Conservation (phyloP, 2,329 filamentous ascomycete genomes). For the Bipolaris gigantea region DNA sequence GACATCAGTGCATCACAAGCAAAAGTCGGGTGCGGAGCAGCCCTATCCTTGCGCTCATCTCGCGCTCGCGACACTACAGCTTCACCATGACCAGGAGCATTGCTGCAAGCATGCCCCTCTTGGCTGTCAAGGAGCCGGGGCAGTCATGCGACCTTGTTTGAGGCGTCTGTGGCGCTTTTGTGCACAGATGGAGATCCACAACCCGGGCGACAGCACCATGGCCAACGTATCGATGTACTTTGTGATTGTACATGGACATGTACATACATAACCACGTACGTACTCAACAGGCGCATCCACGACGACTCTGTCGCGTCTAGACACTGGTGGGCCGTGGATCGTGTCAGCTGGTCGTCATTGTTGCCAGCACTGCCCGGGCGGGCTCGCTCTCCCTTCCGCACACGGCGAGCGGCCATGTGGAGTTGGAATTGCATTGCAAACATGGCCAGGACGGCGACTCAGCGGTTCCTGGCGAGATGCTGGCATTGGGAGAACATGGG, state of each 20-base stretch:
- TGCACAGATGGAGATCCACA: constrained; percentile 31
- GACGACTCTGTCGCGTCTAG: too few relatives aligned
- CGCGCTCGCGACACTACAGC: constrained; percentile 28
- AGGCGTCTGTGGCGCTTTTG: constrained; percentile 40
- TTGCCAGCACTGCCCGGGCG: background rate
- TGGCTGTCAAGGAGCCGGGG: constrained; percentile 34
- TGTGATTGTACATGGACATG: background rate
- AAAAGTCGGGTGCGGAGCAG: constrained; percentile 30
- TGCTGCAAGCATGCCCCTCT: constrained; percentile 32
- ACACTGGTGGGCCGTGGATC: too few relatives aligned
- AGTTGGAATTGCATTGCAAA: constrained; percentile 3
- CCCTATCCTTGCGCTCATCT: constrained; percentile 39
- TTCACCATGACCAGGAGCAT: constrained; percentile 27
- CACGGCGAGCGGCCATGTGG: background rate
- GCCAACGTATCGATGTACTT: background rate
- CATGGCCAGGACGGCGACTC: constrained; percentile 10
- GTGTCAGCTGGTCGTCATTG: too few relatives aligned
- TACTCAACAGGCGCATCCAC: too few relatives aligned
- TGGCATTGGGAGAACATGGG: constrained; percentile 16
- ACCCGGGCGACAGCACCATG: constrained; percentile 14
- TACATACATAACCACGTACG: too few relatives aligned
- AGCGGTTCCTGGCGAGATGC: constrained; percentile 18
- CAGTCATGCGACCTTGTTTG: constrained; percentile 35
- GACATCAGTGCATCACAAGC: constrained; percentile 32
- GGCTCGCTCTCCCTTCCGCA: background rate